phyloP scores from a whole-genome alignment of 1,139 yeast genomes.

The Candida pseudoviswanathii region DNA sequence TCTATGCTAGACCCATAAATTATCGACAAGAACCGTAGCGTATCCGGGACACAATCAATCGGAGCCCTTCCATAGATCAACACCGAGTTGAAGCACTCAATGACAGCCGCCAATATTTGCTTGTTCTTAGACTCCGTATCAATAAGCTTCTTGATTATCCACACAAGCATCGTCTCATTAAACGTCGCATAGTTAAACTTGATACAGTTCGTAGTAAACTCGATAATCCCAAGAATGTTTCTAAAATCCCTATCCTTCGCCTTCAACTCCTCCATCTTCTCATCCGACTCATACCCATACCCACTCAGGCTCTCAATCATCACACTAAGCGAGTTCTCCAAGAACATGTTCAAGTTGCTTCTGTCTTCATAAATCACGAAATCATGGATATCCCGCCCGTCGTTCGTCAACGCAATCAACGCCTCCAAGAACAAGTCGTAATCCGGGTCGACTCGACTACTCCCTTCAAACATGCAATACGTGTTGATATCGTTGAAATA shows the following conservation, averaged over 20 bases:
- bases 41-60: conserved; percentile 31
- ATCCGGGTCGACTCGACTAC: conserved; percentile 45
- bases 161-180: conserved; percentile 39
- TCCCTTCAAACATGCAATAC: conserved; percentile 32
- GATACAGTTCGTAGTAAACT: conserved; percentile 46
- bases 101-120: conserved; percentile 40
- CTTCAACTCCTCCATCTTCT: conserved; percentile 8
- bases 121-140: conserved; percentile 46
- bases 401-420: conserved; percentile 53
- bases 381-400: conserved; percentile 64
- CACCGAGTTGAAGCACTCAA: conserved; percentile 50
- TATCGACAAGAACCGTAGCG: conserved; percentile 49
- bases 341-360: conserved; percentile 39
- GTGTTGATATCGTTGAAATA: conserved; percentile 62
- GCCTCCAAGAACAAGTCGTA: conserved; percentile 58
- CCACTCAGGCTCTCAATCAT: conserved; percentile 16
- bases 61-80: conserved; percentile 55
- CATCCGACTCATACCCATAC: conserved; percentile 11
- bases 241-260: conserved; percentile 16
- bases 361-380: conserved; percentile 50
- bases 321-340: conserved; percentile 18
- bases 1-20: conserved; percentile 38
- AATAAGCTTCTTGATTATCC: conserved; percentile 36
- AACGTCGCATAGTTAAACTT: conserved; percentile 50
- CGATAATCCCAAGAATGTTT: conserved; percentile 29